Conservation (phyloP, 345 rosid genomes). For the Atalantia buxifolia region DNA sequence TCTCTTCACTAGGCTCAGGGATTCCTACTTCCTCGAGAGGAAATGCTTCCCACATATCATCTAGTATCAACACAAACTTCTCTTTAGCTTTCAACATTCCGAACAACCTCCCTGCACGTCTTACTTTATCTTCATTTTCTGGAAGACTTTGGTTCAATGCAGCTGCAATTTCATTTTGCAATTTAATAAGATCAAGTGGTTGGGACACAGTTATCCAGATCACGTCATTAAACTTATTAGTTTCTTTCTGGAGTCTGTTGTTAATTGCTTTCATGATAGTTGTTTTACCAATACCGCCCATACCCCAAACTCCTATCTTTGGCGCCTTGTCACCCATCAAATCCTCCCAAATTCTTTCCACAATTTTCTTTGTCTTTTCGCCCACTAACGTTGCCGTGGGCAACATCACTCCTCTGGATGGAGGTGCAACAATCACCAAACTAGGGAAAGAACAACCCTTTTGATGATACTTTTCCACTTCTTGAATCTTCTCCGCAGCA, state of each 20-base stretch:
- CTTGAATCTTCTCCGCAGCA: too few species aligned
- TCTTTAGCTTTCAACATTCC: background rate
- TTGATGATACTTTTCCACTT: background rate
- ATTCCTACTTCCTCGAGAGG: constrained; percentile 4
- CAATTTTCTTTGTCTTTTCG: background rate
- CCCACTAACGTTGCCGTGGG: background rate
- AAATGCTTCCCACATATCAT: background rate
- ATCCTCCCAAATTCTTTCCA: too few species aligned
- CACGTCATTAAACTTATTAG: too few species aligned
- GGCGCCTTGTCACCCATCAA: too few species aligned
- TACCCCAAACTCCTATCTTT: too few species aligned
- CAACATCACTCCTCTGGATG: background rate
- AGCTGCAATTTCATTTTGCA: constrained; percentile 10
- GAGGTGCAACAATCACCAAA: background rate
- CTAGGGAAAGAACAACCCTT: background rate
- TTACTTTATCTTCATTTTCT: background rate
- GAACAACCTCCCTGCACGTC: background rate
- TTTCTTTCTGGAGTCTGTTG: too few species aligned
- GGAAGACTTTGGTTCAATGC: too few species aligned
- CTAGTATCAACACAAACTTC: background rate
- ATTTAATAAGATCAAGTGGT: background rate
- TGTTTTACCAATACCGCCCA: too few species aligned
- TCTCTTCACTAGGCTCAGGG: background rate
- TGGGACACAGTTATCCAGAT: background rate
- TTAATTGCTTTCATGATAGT: too few species aligned